phyloP scores from a whole-genome alignment of 768 basidiomycete genomes.

The Termitomyces sp. region DNA sequence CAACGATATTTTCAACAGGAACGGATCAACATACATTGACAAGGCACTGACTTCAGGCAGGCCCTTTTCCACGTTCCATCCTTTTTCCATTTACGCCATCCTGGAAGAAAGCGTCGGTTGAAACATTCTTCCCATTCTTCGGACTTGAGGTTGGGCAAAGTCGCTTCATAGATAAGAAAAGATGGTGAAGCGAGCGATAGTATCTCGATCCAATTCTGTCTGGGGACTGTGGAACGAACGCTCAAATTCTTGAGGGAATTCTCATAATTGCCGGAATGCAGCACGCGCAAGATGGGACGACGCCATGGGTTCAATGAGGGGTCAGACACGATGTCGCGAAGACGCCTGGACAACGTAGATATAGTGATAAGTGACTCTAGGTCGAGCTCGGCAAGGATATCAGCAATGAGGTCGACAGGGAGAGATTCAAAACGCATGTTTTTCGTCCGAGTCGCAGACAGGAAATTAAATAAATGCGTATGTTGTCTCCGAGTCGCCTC shows the following conservation, averaged over 20 bases:
- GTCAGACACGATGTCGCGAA: conserved; percentile 59
- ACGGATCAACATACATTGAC: neutral
- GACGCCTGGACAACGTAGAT: conserved; percentile 57
- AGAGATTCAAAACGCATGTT: conserved; percentile 44
- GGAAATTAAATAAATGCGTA: too few species aligned
- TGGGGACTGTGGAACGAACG: conserved; percentile 59
- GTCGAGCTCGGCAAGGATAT: conserved; percentile 67
- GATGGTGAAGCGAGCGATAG: conserved; percentile 55
- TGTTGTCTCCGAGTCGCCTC: too few species aligned
- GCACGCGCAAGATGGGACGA: conserved; percentile 57
- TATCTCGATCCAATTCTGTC: conserved; percentile 80
- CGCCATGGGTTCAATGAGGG: conserved; percentile 74
- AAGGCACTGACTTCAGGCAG: conserved; percentile 55
- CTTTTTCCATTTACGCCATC: conserved; percentile 71
- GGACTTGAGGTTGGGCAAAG: conserved; percentile 62
- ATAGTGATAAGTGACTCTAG: conserved; percentile 53
- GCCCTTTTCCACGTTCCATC: conserved; percentile 60
- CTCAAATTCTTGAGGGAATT: conserved; percentile 53
- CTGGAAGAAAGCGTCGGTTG: conserved; percentile 65
- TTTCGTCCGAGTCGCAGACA: neutral
- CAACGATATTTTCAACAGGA: conserved; percentile 10
- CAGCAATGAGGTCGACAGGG: conserved; percentile 76
- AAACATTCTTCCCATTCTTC: conserved; percentile 78
- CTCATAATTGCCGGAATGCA: conserved; percentile 46
- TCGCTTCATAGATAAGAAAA: conserved; percentile 65